phyloP scores from a whole-genome alignment of 164 flowering plant genomes.

The Buxus sempervirens region DNA sequence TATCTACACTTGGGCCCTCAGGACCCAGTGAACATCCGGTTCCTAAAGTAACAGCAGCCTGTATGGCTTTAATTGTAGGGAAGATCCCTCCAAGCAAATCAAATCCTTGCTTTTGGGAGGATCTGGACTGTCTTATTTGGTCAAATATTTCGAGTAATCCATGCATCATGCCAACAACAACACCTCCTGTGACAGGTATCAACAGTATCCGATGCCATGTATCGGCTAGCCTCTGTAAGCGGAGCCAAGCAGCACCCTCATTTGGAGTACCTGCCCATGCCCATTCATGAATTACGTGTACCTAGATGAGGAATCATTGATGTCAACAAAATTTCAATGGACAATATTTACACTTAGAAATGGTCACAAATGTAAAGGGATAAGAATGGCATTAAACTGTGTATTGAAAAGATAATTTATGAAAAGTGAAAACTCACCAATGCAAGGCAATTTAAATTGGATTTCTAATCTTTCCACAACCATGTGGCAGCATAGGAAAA shows the following conservation, averaged over 20 bases:
- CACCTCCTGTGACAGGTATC: constrained; percentile 96
- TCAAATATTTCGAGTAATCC: constrained; percentile 86
- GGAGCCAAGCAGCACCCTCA: constrained; percentile 99
- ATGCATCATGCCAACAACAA: constrained; percentile 97
- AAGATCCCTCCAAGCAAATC: constrained; percentile 76
- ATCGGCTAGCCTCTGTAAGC: constrained; percentile 84
- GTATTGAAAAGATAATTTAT: background rate
- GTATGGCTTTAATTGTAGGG: constrained; percentile 90
- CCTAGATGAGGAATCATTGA: constrained; percentile 38
- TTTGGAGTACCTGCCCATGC: constrained; percentile 99
- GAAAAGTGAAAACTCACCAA: background rate
- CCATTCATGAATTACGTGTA: constrained; percentile 94
- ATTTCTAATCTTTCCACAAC: too few relatives aligned
- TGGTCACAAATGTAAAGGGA: background rate
- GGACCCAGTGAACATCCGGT: constrained; percentile 99
- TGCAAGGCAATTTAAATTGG: background rate
- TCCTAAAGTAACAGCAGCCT: constrained; percentile 95
- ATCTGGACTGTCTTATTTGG: constrained; percentile 71
- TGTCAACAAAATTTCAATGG: constrained; percentile 15
- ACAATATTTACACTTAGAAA: background rate
- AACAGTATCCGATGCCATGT: constrained; percentile 97
- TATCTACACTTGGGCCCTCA: constrained; percentile 99
- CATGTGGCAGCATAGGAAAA: too few relatives aligned
- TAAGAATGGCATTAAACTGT: background rate
- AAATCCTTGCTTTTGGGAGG: constrained; percentile 65